A percentile compares a stretch with the other conserved stretches of the same genome.
These are phyloP conservation scores for Orbilia quercus DNA, from an alignment of 2,329 filamentous ascomycete genomes.

Conservation along the genomic window DNA sequence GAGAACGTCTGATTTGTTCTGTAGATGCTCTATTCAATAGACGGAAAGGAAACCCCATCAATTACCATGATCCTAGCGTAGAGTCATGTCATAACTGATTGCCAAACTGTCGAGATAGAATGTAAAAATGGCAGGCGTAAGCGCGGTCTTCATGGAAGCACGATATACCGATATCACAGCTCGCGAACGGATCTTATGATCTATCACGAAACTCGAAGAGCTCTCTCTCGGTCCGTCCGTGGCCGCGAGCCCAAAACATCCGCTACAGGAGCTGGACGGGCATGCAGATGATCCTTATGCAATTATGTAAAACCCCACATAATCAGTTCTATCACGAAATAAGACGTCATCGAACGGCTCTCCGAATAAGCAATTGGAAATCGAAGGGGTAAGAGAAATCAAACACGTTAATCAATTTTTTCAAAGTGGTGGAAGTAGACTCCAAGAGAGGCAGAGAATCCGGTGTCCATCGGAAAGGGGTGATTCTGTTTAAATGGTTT, in stretches of 20 bases:
- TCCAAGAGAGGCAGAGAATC: conserved; percentile 4
- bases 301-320: conserved; percentile 18
- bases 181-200: not conserved
- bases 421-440: not conserved
- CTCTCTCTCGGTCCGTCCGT: not conserved
- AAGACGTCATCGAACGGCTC: conserved; percentile 28
- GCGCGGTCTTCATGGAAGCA: not conserved
- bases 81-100: not conserved
- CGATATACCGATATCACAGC: not conserved
- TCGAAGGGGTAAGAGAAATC: conserved; percentile 1
- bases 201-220: not conserved
- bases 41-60: no score
- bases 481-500: not conserved
- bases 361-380: not conserved
- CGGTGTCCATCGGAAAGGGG: conserved; percentile 8
- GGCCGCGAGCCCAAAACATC: no score
- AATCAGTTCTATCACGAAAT: conserved; percentile 4
- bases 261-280: not conserved
- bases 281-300: conserved; percentile 16
- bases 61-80: not conserved
- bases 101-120: not conserved
- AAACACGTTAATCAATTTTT: no score
- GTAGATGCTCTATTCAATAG: no score
- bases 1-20: no score
- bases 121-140: not conserved